Evolutionary conservation across 176 grass and related monocot species (phyloP).

Genomic region (Oryza glaberrima): DNA sequence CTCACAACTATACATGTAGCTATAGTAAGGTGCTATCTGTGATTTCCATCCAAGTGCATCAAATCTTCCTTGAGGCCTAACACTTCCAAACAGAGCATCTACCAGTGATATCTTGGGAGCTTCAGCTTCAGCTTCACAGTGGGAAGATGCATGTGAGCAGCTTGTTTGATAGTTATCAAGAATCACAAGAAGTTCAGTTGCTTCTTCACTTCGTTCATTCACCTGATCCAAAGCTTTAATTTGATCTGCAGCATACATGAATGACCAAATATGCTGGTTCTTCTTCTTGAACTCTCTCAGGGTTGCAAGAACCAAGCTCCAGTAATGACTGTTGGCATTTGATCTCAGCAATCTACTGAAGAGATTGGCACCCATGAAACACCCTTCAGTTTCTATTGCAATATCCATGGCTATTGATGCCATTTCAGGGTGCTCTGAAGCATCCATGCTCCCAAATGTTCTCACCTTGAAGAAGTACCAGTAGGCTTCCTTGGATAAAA

Average conservation of each 20-base stretch:
- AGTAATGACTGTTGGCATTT: background rate
- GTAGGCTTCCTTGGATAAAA: background rate
- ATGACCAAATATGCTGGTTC: background rate
- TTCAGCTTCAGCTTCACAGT: background rate
- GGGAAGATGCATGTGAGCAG: background rate
- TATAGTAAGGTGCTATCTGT: slow-evolving; percentile 31
- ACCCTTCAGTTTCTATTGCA: background rate
- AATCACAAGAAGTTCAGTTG: background rate
- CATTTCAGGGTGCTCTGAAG: slow-evolving; percentile 7
- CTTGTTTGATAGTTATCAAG: background rate
- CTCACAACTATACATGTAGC: background rate
- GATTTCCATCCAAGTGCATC: slow-evolving; percentile 23
- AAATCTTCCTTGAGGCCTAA: background rate
- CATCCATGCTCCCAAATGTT: slow-evolving; percentile 16
- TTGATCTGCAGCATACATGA: background rate
- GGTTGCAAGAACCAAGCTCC: background rate
- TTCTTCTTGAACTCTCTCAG: background rate
- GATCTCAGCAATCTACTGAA: slow-evolving; percentile 2
- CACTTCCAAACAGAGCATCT: background rate
- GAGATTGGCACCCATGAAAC: slow-evolving; percentile 16
- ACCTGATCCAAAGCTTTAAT: background rate
- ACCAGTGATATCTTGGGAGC: background rate
- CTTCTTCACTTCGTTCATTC: background rate
- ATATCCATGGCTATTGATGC: slow-evolving; percentile 18
- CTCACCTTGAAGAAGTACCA: slow-evolving; percentile 35